A percentile compares a stretch with the other conserved stretches of the same genome.
phyloP scores from a whole-genome alignment of 805 yeast genomes.

The Yarrowia deformans region DNA sequence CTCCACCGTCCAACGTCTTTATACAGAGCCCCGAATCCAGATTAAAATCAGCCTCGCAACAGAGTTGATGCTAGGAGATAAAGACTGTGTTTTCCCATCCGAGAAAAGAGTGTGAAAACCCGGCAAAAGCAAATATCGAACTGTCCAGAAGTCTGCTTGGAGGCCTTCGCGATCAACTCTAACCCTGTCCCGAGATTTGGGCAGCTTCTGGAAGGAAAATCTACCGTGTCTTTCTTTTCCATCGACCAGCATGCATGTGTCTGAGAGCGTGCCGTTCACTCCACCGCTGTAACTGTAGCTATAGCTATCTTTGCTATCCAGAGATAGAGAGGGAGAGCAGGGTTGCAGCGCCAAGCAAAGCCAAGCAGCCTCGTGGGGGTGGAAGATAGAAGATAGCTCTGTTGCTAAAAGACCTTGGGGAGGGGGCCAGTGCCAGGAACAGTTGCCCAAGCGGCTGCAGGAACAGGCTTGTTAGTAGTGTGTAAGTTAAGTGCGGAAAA shows the following conservation, averaged over 20 bases:
- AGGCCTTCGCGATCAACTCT: neutral
- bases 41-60: conserved; percentile 4
- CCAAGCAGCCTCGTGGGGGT: conserved; percentile 2
- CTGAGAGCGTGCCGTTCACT: neutral
- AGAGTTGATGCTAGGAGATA: conserved; percentile 1
- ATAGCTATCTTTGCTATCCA: neutral
- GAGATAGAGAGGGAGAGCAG: neutral
- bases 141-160: neutral
- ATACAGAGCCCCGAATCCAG: neutral
- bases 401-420: too few species aligned
- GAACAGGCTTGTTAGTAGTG: neutral
- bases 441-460: neutral
- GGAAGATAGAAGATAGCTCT: neutral
- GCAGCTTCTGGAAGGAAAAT: neutral
- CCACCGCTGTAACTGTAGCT: neutral
- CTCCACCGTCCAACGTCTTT: neutral
- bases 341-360: neutral
- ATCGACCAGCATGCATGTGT: neutral
- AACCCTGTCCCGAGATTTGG: neutral
- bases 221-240: neutral
- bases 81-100: neutral
- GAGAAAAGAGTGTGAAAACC: conserved; percentile 29
- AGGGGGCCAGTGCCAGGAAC: neutral
- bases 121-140: conserved; percentile 12
- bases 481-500: conserved; percentile 9